A percentile compares a stretch with the other conserved stretches of the same genome.
These are phyloP conservation scores for Ascoidea rubescens DNA, from an alignment of 805 yeast species.

Conservation along the genomic window DNA sequence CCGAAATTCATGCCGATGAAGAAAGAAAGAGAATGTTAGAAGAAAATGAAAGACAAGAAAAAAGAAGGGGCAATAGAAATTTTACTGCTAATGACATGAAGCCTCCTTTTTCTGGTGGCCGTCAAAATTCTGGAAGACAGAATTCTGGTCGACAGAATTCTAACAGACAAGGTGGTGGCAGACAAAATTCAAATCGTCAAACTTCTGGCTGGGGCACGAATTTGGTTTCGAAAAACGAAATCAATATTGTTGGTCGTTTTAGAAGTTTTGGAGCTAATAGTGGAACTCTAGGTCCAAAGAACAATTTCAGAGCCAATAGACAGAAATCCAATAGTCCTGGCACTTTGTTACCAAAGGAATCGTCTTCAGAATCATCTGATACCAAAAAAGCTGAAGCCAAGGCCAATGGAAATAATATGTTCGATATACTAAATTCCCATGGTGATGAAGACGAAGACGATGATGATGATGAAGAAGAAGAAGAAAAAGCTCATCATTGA, in stretches of 20 bases:
- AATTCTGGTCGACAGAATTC: constrained; percentile 10
- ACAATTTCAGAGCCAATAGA: too few relatives aligned
- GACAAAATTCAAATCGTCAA: constrained; percentile 1
- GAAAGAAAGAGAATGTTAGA: constrained; percentile 43
- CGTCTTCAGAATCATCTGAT: too few relatives aligned
- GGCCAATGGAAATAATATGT: too few relatives aligned
- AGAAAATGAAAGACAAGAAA: constrained; percentile 37
- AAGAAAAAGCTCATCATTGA: too few relatives aligned
- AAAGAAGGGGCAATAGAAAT: constrained; percentile 22
- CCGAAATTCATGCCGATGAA: constrained; percentile 82
- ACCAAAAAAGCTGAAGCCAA: too few relatives aligned
- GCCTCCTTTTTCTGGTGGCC: too few relatives aligned
- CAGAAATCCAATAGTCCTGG: too few relatives aligned
- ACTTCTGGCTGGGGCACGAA: constrained; percentile 37
- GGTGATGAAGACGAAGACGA: too few relatives aligned
- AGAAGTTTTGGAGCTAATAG: constrained; percentile 24
- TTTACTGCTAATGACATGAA: constrained; percentile 19
- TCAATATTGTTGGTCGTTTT: constrained; percentile 27
- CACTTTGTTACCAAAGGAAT: too few relatives aligned
- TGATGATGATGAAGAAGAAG: too few relatives aligned
- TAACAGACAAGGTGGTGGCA: too few relatives aligned
- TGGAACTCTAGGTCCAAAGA: constrained; percentile 16
- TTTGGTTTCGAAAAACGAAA: constrained; percentile 27
- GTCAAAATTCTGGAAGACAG: constrained; percentile 14
- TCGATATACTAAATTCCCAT: too few relatives aligned